Percentiles rank a stretch among this genome's conserved stretches.
phyloP scores from a whole-genome alignment of 352 stramenopile species.

The Phytophthora chlamydospora region DNA sequence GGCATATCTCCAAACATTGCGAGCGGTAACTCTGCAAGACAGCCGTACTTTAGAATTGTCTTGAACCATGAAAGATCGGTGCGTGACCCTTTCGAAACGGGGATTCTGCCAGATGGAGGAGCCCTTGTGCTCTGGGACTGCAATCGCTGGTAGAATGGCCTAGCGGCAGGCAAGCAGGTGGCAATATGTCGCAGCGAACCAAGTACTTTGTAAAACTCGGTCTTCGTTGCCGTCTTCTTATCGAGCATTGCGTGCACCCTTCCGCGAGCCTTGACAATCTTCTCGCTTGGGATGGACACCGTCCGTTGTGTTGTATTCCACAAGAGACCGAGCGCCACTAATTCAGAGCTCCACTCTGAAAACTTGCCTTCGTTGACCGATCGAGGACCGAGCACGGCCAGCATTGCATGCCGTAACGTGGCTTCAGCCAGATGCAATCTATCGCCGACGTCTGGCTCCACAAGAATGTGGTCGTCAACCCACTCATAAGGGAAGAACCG shows the following conservation, averaged over 20 bases:
- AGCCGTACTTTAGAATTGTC: conserved; percentile 2
- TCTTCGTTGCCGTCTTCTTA: not conserved
- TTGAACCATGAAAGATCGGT: not conserved
- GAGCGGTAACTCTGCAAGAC: conserved; percentile 3
- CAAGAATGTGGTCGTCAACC: conserved; percentile 39
- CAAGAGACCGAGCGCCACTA: conserved; percentile 16
- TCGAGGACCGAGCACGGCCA: conserved; percentile 21
- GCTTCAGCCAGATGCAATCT: conserved; percentile 5
- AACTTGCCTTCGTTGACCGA: conserved; percentile 38
- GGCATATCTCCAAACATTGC: conserved; percentile 3
- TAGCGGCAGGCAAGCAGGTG: conserved; percentile 20
- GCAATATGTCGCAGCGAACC: conserved; percentile 32
- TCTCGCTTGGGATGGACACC: conserved; percentile 26
- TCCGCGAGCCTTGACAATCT: conserved; percentile 19
- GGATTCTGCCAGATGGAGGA: conserved; percentile 3
- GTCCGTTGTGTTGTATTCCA: conserved; percentile 11
- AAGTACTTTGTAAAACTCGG: conserved; percentile 22
- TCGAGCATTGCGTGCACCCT: not conserved
- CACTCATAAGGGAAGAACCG: conserved; percentile 32
- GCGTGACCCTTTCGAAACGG: not conserved
- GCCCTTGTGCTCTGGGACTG: not conserved
- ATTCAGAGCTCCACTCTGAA: conserved; percentile 7
- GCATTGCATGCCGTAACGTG: conserved; percentile 14
- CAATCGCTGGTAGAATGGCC: conserved; percentile 29
- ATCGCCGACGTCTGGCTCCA: conserved; percentile 13